A percentile compares a stretch with the other conserved stretches of the same genome.
Evolutionary conservation across 202 grass and related monocot genomes (phyloP).

Genomic region (Zoysia matrella): DNA sequence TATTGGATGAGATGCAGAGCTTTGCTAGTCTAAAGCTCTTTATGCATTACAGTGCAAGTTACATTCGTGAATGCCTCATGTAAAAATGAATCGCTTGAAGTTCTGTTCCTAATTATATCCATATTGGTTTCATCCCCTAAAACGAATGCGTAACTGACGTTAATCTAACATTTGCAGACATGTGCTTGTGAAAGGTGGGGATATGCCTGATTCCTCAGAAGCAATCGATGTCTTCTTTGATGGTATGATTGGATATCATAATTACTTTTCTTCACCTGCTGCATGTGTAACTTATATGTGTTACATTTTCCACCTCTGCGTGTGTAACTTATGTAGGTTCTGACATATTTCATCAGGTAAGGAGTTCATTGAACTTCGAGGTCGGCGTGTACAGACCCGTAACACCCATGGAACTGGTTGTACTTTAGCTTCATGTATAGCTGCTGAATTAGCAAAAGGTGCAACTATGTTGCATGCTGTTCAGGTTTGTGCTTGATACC

Average conservation of each 20-base stretch:
- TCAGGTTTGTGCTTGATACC: too few relatives aligned
- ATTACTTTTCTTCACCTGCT: background rate
- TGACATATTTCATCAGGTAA: conserved; percentile 56
- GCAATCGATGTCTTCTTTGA: conserved; percentile 89
- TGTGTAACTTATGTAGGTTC: background rate
- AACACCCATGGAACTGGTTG: conserved; percentile 98
- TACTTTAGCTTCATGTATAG: conserved; percentile 84
- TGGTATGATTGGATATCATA: conserved; percentile 54
- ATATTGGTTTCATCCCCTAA: background rate
- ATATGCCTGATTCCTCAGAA: conserved; percentile 67
- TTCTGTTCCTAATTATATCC: conserved; percentile 24
- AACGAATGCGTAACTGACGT: conserved; percentile 17
- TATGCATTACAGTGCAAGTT: background rate
- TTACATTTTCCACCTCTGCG: too few relatives aligned
- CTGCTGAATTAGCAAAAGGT: too few relatives aligned
- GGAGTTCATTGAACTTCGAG: conserved; percentile 71
- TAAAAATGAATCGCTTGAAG: conserved; percentile 8
- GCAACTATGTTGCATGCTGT: too few relatives aligned
- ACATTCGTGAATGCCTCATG: conserved; percentile 1
- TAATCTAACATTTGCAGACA: conserved; percentile 58
- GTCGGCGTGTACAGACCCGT: conserved; percentile 66
- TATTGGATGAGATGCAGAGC: conserved; percentile 29
- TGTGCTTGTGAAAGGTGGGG: conserved; percentile 96
- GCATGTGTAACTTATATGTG: background rate
- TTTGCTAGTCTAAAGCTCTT: conserved; percentile 10